Percentiles rank a stretch among this genome's conserved stretches.
Evolutionary conservation across 129 eudicot species (phyloP).

Genomic region (Kitagawia praeruptora): DNA sequence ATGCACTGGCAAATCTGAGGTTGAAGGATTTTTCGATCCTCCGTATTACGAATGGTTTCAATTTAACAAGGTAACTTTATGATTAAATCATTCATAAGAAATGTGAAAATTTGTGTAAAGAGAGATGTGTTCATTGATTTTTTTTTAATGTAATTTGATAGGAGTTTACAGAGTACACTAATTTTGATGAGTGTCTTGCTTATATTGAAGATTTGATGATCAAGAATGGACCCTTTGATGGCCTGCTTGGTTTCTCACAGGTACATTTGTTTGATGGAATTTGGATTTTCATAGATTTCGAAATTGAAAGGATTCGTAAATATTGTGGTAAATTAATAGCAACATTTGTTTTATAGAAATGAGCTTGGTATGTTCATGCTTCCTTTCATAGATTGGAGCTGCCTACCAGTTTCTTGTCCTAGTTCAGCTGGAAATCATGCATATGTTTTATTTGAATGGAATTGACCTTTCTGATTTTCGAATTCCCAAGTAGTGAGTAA

Average conservation of each 20-base stretch:
- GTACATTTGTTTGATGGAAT: not conserved
- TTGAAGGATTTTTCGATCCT: conserved; percentile 57
- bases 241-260: conserved; percentile 49
- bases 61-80: conserved; percentile 37
- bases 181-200: conserved; percentile 68
- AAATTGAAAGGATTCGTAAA: not conserved
- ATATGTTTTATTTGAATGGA: too few species aligned
- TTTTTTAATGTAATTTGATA: not conserved
- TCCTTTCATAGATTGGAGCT: too few species aligned
- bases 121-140: not conserved
- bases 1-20: conserved; percentile 39
- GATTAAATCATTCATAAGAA: too few species aligned
- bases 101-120: too few species aligned
- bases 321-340: too few species aligned
- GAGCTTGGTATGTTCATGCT: too few species aligned
- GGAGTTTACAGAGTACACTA: conserved; percentile 35
- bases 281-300: not conserved
- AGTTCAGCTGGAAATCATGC: too few species aligned
- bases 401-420: too few species aligned
- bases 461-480: too few species aligned
- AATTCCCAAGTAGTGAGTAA: too few species aligned
- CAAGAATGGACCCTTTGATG: conserved; percentile 81
- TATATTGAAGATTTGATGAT: conserved; percentile 72
- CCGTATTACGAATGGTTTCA: conserved; percentile 62
- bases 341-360: too few species aligned